Base-by-base conservation (phyloP, 1,139 yeast species). In the Debaryomyces sp. region DNA sequence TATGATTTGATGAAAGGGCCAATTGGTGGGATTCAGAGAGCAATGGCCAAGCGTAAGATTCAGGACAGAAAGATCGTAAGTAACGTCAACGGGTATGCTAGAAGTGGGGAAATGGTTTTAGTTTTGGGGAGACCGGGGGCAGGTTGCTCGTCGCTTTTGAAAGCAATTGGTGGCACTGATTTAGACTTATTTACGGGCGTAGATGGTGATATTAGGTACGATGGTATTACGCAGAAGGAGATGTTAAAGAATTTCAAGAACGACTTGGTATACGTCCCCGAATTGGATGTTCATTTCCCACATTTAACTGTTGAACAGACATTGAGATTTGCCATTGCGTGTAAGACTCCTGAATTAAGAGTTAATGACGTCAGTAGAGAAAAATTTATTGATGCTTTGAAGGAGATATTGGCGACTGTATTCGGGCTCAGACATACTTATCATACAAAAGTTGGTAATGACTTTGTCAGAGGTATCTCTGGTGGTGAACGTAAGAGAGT, bases 51-150 rank as follows among this genome's bases (percentile, higher is more conserved):
- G 33, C 44, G 45, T 23, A 59, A 52, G 41, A 60, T 62, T 21
- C 66, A 69, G 1, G 63, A 68, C 44, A 71, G 81, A 62, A 67
- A 73, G 47, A 78, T 82, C 45, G 71, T 82, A 50, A 69, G 71
- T 54, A 62, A 66, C 51, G 51, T 73, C 53, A 60, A 66, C 59
- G 71, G 82, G 54, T 56, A 63, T 51, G 67, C 81, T n/a, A 72
- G 72, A 52, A 75, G 82, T n/a, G 87, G 87, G 49, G 87, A 82
- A 59, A 77, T 82, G 81, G 70, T 80, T 42, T 69, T 82, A 53
- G 86, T 82, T 3, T 72, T 84, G 42, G 89, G 88, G 45, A 75
- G 85, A 55, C 88, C 88, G 6, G 89, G 88, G 50, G 81, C 88
- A 17, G 88, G 88, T 47, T 83, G 88, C 61, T 74, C 87, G 5